phyloP scores from a whole-genome alignment of 192 early-diverging fungal genomes.

The Linnemannia schmuckeri region DNA sequence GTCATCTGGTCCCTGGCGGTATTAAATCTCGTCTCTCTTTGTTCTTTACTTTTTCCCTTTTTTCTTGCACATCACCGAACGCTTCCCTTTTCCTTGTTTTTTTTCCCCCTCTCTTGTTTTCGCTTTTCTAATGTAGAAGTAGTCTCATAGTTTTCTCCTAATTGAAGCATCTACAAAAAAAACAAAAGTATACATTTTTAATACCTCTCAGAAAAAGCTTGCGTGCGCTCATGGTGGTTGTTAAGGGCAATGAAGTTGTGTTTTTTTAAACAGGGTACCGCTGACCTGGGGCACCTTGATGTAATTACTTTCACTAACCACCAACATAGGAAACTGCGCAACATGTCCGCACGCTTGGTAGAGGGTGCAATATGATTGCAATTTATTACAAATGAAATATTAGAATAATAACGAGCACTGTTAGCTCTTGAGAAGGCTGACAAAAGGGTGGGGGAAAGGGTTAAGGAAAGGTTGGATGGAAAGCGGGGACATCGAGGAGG shows the following conservation, averaged over 20 bases:
- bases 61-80: not conserved
- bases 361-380: too few species aligned
- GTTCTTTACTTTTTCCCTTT: not conserved
- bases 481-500: too few species aligned
- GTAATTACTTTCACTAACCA: too few species aligned
- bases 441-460: not conserved
- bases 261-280: not conserved
- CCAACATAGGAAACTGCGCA: too few species aligned
- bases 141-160: not conserved
- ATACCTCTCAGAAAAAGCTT: not conserved
- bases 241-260: not conserved
- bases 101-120: not conserved
- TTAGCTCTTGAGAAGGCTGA: not conserved
- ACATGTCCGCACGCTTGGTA: too few species aligned
- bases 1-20: not conserved
- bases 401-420: too few species aligned
- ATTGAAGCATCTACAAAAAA: conserved; percentile 2
- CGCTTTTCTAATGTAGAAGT: not conserved
- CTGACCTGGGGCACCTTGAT: too few species aligned
- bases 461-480: too few species aligned
- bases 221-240: not conserved
- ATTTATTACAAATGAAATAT: too few species aligned
- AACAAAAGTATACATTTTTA: not conserved
- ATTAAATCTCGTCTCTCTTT: not conserved
- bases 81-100: not conserved